Evolutionary conservation across 768 basidiomycete species (phyloP), one percentile per base, ranked within the genome.

Genomic region (Chalciporus piperatus): DNA sequence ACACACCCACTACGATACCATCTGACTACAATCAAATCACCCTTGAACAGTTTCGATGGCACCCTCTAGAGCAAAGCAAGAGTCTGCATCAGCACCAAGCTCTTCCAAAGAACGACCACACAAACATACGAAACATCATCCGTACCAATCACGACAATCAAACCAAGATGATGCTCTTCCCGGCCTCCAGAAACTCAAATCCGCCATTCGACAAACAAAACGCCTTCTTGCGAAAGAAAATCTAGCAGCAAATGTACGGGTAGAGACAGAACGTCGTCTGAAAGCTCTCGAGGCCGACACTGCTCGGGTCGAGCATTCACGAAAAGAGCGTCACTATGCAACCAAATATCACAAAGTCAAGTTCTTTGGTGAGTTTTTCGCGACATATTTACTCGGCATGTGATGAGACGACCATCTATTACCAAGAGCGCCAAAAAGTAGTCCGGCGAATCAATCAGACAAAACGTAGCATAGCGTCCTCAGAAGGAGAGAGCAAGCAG

Each of bases 151-250:
- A 43, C 54, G 45, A n/a, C 57, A 30, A 30, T 8, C 44, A 6
- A 22, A 30, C 14, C 22, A 42, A 10, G 60, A 63, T 3, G 62
- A 64, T 41, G 38, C 59, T 14, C 52, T 60, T 23, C 86, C 85
- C 3, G 92, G 93, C 14, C 79, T 93, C 6, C 88, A 88, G 59
- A 97, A 92, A 70, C 72, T 96, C 56, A 98, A 97, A 67, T 79
- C 92, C 6, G 75, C 84, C 23, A 71, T 98, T 47, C 75, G 95
- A 48, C 93, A 96, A 70, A 87, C 92, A 1, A 81, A 81, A 54
- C 74, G 95, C 42, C 71, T 98, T 33, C 76, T 96, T 30, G 86
- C 88, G 22, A 94, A 88, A 85, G 88, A 92, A 38, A 87, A 77
- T 27, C 71, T 98, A 3, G 88, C 86, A n/a, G 89, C 95, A 12